These are phyloP conservation scores for Myxozyma udenii DNA, from an alignment of 805 yeast genomes.

Conservation along the genomic window DNA sequence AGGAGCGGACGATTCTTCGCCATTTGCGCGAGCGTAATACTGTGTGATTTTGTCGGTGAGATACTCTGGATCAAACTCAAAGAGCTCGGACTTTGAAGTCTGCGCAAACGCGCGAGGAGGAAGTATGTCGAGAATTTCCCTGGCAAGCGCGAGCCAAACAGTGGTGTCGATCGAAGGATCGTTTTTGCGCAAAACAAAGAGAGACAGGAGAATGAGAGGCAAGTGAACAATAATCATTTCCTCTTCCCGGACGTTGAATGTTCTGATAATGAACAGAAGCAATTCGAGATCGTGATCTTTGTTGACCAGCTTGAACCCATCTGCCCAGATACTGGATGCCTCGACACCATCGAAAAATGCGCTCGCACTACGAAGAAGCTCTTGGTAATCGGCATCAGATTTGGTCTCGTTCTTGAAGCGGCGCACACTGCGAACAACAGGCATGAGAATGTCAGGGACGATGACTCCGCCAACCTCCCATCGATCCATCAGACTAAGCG, in stretches of 20 bases:
- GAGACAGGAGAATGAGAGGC: conserved; percentile 59
- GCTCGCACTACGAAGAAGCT: conserved; percentile 56
- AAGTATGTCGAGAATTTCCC: conserved; percentile 49
- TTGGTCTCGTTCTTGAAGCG: conserved; percentile 33
- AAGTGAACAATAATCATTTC: conserved; percentile 76
- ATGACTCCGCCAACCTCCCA: conserved; percentile 88
- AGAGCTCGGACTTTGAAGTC: conserved; percentile 43
- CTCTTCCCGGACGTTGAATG: conserved; percentile 78
- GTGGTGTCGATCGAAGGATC: conserved; percentile 7
- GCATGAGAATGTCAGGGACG: conserved; percentile 66
- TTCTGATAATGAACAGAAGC: conserved; percentile 56
- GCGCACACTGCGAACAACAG: conserved; percentile 55
- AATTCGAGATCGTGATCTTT: conserved; percentile 43
- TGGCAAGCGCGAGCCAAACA: conserved; percentile 45
- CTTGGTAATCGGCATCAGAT: conserved; percentile 40
- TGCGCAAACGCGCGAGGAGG: conserved; percentile 66
- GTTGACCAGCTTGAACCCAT: conserved; percentile 47
- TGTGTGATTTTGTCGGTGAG: conserved; percentile 36
- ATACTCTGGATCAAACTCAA: conserved; percentile 30
- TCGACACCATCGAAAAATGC: conserved; percentile 85
- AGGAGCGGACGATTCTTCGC: conserved; percentile 32
- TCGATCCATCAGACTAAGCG: conserved; percentile 76
- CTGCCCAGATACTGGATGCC: conserved; percentile 71
- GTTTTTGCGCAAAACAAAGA: conserved; percentile 15
- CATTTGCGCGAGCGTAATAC: conserved; percentile 39